Base-by-base conservation (phyloP, 2,329 filamentous ascomycete genomes). In the Diaporthe vexans region DNA sequence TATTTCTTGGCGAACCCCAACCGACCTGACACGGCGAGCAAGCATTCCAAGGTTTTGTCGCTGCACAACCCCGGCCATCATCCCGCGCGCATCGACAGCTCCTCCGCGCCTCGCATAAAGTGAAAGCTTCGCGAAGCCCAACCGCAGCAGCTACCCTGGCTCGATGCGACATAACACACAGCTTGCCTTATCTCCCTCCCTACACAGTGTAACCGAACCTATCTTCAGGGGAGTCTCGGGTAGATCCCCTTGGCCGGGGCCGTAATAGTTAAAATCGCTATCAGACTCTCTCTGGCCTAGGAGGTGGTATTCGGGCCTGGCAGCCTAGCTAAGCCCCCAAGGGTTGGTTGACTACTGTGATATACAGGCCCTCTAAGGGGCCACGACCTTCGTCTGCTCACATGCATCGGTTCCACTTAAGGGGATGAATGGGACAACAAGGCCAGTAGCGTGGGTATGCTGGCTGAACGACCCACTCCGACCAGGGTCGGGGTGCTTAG, bases 331-430 rank as follows among this genome's bases (percentile, higher is more conserved):
- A 26, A 52, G 63, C 37, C 37, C 37, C 21, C 13, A 37, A 51
- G 46, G 63, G 46, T 5, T 52, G 13, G n/a, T 40, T 52, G 63
- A 52, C 63, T 11, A 13, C 37, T 40, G 37, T 15, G 37, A 40
- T 67, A 67, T 67, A 7, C 29, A 52, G 63, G 46, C 63, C 46
- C 63, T 67, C 63, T 67, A 67, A 67, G 63, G 63, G 46, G 63
- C 63, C 63, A 67, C 63, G 63, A 33, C 17, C 37, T 40, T 40
- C 11, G 13, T 40, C 37, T 40, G 37, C 61, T 51, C 43, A 51
- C 35, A 6, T 43, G 58, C n/a, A 26, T 13, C 9, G 63, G 63
- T 37, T 52, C 63, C 63, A 67, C 63, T 52, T 67, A 52, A 67
- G 63, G 63, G 63, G 63, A 40, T 40, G 11, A 40, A 52, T 52